Evolutionary conservation across 257 asterid genomes (phyloP).

Genomic region (Solanum chiquidenum): DNA sequence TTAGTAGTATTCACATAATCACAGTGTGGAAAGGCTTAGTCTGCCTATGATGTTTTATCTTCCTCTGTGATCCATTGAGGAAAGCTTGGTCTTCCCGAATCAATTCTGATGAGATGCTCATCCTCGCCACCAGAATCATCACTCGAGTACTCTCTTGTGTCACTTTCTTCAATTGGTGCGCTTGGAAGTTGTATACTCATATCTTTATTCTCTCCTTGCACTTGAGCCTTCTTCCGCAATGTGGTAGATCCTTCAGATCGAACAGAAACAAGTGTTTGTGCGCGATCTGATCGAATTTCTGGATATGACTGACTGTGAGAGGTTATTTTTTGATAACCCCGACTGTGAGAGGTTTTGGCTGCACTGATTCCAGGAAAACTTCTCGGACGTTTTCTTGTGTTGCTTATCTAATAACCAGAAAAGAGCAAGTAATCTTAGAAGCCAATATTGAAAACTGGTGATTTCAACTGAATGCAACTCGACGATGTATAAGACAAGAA

Average conservation of each 20-base stretch:
- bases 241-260: conserved; percentile 76
- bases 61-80: not conserved
- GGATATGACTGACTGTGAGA: conserved; percentile 62
- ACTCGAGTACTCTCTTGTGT: conserved; percentile 38
- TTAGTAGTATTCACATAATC: not conserved
- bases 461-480: not conserved
- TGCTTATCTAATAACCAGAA: conserved; percentile 33
- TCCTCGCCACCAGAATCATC: conserved; percentile 89
- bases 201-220: conserved; percentile 13
- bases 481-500: not conserved
- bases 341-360: conserved; percentile 37
- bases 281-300: conserved; percentile 22
- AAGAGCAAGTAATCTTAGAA: conserved; percentile 2
- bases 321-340: not conserved
- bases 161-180: conserved; percentile 12
- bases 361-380: conserved; percentile 22
- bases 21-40: not conserved
- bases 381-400: conserved; percentile 11
- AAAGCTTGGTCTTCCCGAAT: conserved; percentile 44
- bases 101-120: conserved; percentile 65
- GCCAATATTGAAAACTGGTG: not conserved
- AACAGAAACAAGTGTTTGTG: conserved; percentile 27
- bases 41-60: not conserved
- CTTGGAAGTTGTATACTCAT: conserved; percentile 4
- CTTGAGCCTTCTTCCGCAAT: conserved; percentile 22